Evolutionary conservation across 495 filamentous ascomycete genomes (phyloP), one percentile per base, ranked within the genome.

Genomic region (Elasticomyces elasticus): DNA sequence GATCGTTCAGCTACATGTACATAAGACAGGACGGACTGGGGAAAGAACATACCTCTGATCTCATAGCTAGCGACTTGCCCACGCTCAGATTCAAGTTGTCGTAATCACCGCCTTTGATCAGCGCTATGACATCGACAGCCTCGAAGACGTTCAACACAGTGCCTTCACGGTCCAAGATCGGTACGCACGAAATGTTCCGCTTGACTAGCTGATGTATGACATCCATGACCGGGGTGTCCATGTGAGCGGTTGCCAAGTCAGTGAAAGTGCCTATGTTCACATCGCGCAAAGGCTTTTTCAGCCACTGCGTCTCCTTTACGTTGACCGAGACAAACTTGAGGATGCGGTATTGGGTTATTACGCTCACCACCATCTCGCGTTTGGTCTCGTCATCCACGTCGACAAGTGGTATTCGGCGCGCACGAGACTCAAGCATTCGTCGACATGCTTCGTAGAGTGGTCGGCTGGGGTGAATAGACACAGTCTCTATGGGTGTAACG

Each of bases 261-360:
- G 76, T 72, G 64, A 94, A 97, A 5, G 88, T 91, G 12, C 94
- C 94, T 23, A 97, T 72, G 11, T 26, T 77, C n/a, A 97, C 75
- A 45, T 96, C 89, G 41, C 79, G 77, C 51, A 99, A 72, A 10
- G 89, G 82, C 68, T 94, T 95, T 63, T 87, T 84, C 42, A 99
- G 73, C 71, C 88, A 80, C 68, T 89, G 83, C 9, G 89, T 96
- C 67, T 96, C 83, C 45, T 79, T 79, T 30, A 97, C 90, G 66
- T 97, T 99, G 72, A 99, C 92, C 11, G 94, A 89, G 31, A 99
- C 89, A 62, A 99, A 99, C 66, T 97, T 97, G 51, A 99, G 77
- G 58, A 99, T 97, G 45, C 92, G 83, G 67, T 97, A 99, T 68
- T 99, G 92, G 12, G 92, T 99, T 35, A 99, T 81, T 28, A 99